Base-by-base conservation (phyloP, 2,329 filamentous ascomycete species). In the Cryphonectria naterciae region DNA sequence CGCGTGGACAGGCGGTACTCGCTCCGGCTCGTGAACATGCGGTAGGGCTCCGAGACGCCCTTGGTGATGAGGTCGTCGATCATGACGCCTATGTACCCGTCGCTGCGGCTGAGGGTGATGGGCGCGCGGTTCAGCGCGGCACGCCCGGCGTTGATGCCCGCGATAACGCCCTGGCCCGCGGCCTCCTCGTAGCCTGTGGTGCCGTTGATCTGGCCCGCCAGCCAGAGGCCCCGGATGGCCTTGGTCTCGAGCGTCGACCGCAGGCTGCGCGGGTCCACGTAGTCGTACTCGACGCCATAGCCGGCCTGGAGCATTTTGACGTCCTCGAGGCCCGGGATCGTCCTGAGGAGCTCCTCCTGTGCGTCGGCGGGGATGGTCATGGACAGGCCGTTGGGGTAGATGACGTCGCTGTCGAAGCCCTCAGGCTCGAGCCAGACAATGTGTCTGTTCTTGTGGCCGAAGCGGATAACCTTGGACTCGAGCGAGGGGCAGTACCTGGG, bases 171-270 rank as follows among this genome's bases (percentile, higher is more conserved):
- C 80, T 99, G 96, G 0, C 93, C 95, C 0, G 96, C 94, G 13
- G 96, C 96, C 84, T 99, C 96, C 82, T 99, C 96, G 79, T 99
- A 99, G 4, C 96, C 96, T 0, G 96, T 99, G 0, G 96, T 99
- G 62, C 96, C 96, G 80, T 99, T 99, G 80, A 99, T 98, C 80
- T 99, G 96, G 4, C 96, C 96, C 0, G 96, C 96, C 43, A 99
- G 87, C 82, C 93, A 99, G 17, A 99, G 88, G 1, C 96, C 96
- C 10, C 85, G 85, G 73, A 99, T 97, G 32, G 92, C 87, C 81
- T 98, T 99, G 1, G 96, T 98, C 81, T 99, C 96, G 10, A 99
- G 88, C 0, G 95, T 96, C n/a, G 92, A 89, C 74, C 91, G 92
- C 4, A 99, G 86, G 75, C 92, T 92, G 67, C 96, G 91, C 25